These are phyloP conservation scores for Globisporangium middletonii DNA, from an alignment of 352 stramenopile species.

Conservation along the genomic window DNA sequence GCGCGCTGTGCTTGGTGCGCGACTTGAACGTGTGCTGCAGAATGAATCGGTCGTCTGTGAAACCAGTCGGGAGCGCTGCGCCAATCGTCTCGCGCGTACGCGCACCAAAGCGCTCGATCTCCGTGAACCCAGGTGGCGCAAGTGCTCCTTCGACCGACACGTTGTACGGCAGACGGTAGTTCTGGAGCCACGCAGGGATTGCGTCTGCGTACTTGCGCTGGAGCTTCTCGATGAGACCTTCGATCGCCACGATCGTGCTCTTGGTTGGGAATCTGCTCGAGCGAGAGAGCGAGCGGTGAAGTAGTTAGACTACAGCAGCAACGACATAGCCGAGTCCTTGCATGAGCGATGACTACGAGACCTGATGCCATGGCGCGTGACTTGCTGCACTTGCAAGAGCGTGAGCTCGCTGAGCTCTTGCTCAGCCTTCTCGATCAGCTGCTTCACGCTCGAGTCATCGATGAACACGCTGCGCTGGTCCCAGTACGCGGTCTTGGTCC, in stretches of 20 bases:
- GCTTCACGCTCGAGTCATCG: background rate
- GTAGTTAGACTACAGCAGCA: no score
- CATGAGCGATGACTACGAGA: slow-evolving; percentile 8
- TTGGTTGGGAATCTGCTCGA: slow-evolving; percentile 39
- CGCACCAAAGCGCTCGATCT: slow-evolving; percentile 32
- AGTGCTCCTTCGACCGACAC: slow-evolving; percentile 37
- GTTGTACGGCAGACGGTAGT: slow-evolving; percentile 62
- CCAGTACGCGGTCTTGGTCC: slow-evolving; percentile 34
- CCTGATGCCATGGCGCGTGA: slow-evolving; percentile 49
- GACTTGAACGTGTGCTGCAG: slow-evolving; percentile 55
- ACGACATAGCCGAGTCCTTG: background rate
- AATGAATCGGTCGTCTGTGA: slow-evolving; percentile 26
- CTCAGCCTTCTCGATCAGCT: no score
- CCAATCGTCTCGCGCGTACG: slow-evolving; percentile 20
- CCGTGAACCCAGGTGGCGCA: slow-evolving; percentile 20
- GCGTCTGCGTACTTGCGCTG: slow-evolving; percentile 27
- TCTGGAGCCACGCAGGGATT: slow-evolving; percentile 44
- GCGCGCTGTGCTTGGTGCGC: slow-evolving; percentile 51
- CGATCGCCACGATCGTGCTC: slow-evolving; percentile 38
- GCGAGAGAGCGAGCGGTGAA: no score
- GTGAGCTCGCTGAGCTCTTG: background rate
- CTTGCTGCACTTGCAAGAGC: slow-evolving; percentile 47
- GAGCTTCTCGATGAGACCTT: slow-evolving; percentile 38
- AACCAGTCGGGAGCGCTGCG: slow-evolving; percentile 11
- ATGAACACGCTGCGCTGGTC: slow-evolving; percentile 11